phyloP scores from a whole-genome alignment of 1,284 basidiomycete genomes.

The Puccinia hordei region DNA sequence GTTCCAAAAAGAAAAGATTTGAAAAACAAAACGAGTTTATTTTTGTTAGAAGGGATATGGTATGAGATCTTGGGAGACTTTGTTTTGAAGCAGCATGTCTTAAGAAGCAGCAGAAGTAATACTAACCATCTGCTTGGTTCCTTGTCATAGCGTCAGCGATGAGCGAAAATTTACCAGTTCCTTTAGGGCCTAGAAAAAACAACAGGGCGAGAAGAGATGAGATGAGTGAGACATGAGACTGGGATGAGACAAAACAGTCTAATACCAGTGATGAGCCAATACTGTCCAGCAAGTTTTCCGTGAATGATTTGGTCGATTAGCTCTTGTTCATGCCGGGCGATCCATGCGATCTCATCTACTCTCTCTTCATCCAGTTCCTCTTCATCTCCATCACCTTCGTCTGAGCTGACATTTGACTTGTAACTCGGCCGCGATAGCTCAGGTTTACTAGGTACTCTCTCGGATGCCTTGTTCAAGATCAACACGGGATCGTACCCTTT shows the following conservation, averaged over 20 bases:
- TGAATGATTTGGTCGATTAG: slow-evolving; percentile 49
- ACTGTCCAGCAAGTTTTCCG: slow-evolving; percentile 45
- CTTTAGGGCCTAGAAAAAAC: slow-evolving; percentile 35
- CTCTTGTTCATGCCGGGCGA: slow-evolving; percentile 33
- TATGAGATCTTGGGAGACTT: neutral
- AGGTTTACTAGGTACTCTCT: slow-evolving; percentile 19
- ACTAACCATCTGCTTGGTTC: slow-evolving; percentile 45
- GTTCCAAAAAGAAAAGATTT: neutral
- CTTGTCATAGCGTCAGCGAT: slow-evolving; percentile 50
- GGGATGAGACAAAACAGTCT: too few relatives aligned
- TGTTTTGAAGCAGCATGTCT: too few relatives aligned
- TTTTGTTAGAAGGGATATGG: neutral
- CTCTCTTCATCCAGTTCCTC: slow-evolving; percentile 5
- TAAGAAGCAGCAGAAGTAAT: too few relatives aligned
- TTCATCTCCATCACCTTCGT: neutral
- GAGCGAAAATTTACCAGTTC: slow-evolving; percentile 49
- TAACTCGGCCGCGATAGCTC: slow-evolving; percentile 33
- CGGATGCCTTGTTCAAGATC: slow-evolving; percentile 42
- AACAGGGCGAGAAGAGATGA: neutral
- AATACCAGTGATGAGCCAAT: slow-evolving; percentile 50
- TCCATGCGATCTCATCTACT: slow-evolving; percentile 28
- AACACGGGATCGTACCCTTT: slow-evolving; percentile 49
- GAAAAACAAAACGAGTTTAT: neutral
- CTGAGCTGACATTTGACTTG: neutral
- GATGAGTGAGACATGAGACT: neutral